Evolutionary conservation across 352 stramenopile genomes (phyloP), one percentile per base, ranked within the genome.

Genomic region (Paralagenidium karlingii): DNA sequence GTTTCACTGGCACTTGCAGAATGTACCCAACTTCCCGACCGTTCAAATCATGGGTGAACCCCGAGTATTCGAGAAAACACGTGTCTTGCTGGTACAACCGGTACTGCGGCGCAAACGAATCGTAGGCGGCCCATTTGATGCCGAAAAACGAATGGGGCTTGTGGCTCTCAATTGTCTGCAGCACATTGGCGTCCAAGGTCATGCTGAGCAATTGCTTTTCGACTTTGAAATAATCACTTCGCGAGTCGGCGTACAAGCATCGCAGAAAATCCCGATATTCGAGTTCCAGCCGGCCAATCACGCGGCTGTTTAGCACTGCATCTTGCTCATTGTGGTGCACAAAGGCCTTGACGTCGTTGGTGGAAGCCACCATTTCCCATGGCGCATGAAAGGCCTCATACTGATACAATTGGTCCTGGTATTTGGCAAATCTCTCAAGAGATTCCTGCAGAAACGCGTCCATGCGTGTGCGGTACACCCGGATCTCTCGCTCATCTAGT

Each of bases 401-500:
- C 7, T 36, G 30, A 36, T 16, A 8, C 22, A 22, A 22, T 7
- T 36, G 16, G 22, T 3, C 22, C 16, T 20, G 7, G 22, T 36
- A 8, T 3, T 36, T 16, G 16, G 19, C 16, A 16, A 16, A 36
- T 7, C 19, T 7, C 22, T 7, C 16, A 16, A 36, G 22, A 3
- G 30, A 22, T 36, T 36, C 16, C 3, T 36, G 30, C 30, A 36
- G 7, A 8, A 20, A 22, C 7, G 30, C 7, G 22, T 3, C 7
- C 7, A 36, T 20, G 19, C 22, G 16, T 36, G 19, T 7, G 3
- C 22, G 30, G 7, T 8, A 36, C 8, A 20, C 30, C 3, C 22
- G 16, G 3, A 36, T 16, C 19, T 22, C 3, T 20, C 22, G 30
- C 7, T 36, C 7, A 36, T 36, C 7, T 31, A 77, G 31, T 20